Base-by-base conservation (phyloP, 805 yeast genomes). In the Schwanniomyces yamadae region DNA sequence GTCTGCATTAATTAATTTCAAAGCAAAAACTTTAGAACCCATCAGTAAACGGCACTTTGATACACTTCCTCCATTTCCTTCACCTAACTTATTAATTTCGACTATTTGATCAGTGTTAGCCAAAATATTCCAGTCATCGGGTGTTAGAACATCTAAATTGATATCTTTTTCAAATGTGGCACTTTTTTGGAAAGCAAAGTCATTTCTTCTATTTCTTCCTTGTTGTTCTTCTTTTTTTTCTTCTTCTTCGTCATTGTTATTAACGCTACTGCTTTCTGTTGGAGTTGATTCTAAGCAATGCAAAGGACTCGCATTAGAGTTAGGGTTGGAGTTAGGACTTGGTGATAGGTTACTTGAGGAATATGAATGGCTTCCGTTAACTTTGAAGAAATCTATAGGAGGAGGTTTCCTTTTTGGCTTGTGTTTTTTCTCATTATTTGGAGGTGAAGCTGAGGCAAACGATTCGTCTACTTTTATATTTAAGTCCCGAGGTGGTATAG, bases 51-150 rank as follows among this genome's bases (percentile, higher is more conserved):
- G 66, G 59, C 98, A 91, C 55, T 87, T 82, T 14, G 82, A 73
- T 8, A 91, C 99, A 8, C 86, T 74, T 0, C 98, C 99, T 11
- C 96, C 95, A 23, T 87, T 82, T 12, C 99, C 99, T 64, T 93
- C 98, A 13, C 99, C 99, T 15, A 91, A 59, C 19, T 77, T 72
- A 14, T 80, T 80, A 24, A 90, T 45, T 36, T 86, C 88, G 6
- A 75, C 66, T 23, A 93, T 85, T 29, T 78, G 75, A 33, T 77
- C 76, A 19, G 67, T 58, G 36, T 76, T 70, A 10, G 84, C 80
- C 2, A 81, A 64, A 3, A 59, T 48, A 45, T 77, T 74, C 96
- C 97, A 90, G 34, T 81, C 88, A 11, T 76, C 78, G 33, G 84
- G 88, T 18, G 81, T 82, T 31, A 87, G 56, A 23, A 77, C 77